phyloP scores from a whole-genome alignment of 176 grass and related monocot species.

The Carex myosuroides region DNA sequence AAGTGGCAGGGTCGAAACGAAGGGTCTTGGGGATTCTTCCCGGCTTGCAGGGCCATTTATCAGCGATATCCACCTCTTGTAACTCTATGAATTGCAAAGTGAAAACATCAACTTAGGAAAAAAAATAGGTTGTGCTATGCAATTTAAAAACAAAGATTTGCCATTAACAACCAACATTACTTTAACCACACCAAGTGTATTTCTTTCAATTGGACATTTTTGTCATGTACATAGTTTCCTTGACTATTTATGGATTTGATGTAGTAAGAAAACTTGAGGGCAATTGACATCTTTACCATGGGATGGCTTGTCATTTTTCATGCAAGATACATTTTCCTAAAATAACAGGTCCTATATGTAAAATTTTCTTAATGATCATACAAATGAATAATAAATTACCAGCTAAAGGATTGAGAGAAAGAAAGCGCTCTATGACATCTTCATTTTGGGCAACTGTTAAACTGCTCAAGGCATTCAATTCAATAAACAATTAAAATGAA shows the following conservation, averaged over 20 bases:
- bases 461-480: conserved; percentile 34
- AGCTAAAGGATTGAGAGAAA: conserved; percentile 56
- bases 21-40: conserved; percentile 57
- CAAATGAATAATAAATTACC: conserved; percentile 39
- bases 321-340: not conserved
- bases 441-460: conserved; percentile 89
- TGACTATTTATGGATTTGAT: not conserved
- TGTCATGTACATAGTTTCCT: not conserved
- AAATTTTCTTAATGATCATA: not conserved
- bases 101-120: not conserved
- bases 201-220: not conserved
- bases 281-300: not conserved
- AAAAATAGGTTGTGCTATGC: not conserved
- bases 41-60: conserved; percentile 71
- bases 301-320: not conserved
- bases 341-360: not conserved
- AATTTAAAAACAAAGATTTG: not conserved
- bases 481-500: conserved; percentile 1
- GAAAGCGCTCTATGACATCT: conserved; percentile 73
- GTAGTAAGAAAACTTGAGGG: not conserved
- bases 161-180: not conserved
- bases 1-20: conserved; percentile 54
- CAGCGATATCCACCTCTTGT: conserved; percentile 32
- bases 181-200: not conserved
- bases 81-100: conserved; percentile 43